Evolutionary conservation across 805 yeast genomes (phyloP).

Genomic region (Hemisphaericaspora nanyangensis): DNA sequence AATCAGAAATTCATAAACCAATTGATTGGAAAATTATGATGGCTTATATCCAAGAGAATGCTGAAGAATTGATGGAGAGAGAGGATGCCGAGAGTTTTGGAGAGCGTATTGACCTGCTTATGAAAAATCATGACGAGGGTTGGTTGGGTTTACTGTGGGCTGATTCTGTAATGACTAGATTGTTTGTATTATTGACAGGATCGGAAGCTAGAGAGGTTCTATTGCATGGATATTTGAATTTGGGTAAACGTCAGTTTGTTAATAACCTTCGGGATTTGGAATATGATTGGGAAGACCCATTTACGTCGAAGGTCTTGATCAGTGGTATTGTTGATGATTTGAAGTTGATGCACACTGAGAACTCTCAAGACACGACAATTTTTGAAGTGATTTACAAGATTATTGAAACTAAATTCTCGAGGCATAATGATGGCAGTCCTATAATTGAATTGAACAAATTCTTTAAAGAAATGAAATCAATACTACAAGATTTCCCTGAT

Average conservation of each 20-base stretch:
- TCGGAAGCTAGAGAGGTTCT: slow-evolving; percentile 63
- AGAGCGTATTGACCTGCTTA: not conserved
- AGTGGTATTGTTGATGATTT: slow-evolving; percentile 66
- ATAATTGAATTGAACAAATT: slow-evolving; percentile 23
- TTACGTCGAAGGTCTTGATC: slow-evolving; percentile 32
- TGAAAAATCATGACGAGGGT: slow-evolving; percentile 2
- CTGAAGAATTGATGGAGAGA: not conserved
- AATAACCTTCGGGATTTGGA: slow-evolving; percentile 2
- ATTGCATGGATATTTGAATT: slow-evolving; percentile 49
- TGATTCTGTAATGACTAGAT: slow-evolving; percentile 35
- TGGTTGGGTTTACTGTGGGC: slow-evolving; percentile 33
- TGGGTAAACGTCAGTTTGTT: slow-evolving; percentile 15
- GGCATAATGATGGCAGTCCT: slow-evolving; percentile 15
- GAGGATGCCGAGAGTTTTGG: not conserved
- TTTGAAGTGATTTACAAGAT: slow-evolving; percentile 21
- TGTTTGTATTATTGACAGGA: slow-evolving; percentile 36
- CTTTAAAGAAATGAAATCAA: slow-evolving; percentile 12
- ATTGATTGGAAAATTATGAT: slow-evolving; percentile 12
- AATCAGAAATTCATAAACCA: slow-evolving; percentile 41
- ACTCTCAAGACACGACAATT: slow-evolving; percentile 13
- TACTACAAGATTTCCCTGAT: slow-evolving; percentile 13
- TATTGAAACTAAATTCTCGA: slow-evolving; percentile 11
- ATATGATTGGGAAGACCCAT: not conserved
- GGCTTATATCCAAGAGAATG: not conserved
- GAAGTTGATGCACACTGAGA: slow-evolving; percentile 9